These are phyloP conservation scores for Fomitopsis pulvina DNA, from an alignment of 768 basidiomycete species.

Conservation along the genomic window DNA sequence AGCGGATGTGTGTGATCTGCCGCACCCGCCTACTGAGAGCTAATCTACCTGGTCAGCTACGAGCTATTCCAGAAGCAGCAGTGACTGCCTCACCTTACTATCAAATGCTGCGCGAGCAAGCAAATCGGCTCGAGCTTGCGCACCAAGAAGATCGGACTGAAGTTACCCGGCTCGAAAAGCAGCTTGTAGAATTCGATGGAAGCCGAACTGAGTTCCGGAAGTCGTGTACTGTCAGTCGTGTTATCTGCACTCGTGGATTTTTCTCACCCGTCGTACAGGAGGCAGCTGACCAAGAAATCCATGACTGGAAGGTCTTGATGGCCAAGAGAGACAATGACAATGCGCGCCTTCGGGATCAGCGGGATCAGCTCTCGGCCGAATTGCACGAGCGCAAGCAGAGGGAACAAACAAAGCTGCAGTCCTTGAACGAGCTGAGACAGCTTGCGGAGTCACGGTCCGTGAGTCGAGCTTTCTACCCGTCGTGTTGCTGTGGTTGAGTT, in stretches of 20 bases:
- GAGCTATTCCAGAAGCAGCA: conserved; percentile 35
- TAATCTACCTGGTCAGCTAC: conserved; percentile 9
- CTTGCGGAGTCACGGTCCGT: conserved; percentile 60
- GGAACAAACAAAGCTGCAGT: conserved; percentile 50
- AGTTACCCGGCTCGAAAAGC: conserved; percentile 37
- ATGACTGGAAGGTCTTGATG: conserved; percentile 57
- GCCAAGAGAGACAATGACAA: conserved; percentile 63
- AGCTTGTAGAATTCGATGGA: conserved; percentile 32
- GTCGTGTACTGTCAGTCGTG: conserved; percentile 6
- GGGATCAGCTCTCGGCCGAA: conserved; percentile 63
- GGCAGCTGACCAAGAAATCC: conserved; percentile 41
- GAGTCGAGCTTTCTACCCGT: too few relatives aligned
- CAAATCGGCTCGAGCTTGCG: conserved; percentile 11
- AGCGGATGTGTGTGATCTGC: not conserved
- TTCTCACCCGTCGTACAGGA: conserved; percentile 20
- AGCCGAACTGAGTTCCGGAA: conserved; percentile 14
- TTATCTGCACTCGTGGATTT: not conserved
- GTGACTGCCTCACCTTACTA: conserved; percentile 47
- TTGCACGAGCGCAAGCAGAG: conserved; percentile 61
- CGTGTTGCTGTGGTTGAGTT: not conserved
- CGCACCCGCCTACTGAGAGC: not conserved
- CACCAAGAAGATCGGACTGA: conserved; percentile 1
- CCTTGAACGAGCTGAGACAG: conserved; percentile 56
- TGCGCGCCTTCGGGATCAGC: conserved; percentile 60
- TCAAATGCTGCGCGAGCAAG: conserved; percentile 48